Conservation (phyloP, 2,329 filamentous ascomycete species). For the Trichoderma breve region DNA sequence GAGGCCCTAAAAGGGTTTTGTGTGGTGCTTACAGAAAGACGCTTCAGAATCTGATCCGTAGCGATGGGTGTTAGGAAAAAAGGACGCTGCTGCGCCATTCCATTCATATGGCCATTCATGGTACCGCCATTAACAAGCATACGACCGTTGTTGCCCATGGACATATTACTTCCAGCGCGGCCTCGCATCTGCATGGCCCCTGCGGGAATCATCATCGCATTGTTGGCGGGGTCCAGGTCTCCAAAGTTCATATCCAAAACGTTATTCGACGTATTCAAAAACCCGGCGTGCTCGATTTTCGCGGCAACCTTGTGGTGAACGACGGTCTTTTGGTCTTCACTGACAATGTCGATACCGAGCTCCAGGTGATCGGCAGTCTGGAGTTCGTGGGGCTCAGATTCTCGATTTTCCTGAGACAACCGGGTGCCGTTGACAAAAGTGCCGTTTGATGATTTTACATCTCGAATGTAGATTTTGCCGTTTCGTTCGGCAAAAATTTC, state of each 20-base stretch:
- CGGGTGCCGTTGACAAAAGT: conserved; percentile 95
- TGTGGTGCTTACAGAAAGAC: conserved; percentile 35
- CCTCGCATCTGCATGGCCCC: conserved; percentile 69
- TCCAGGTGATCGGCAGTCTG: conserved; percentile 90
- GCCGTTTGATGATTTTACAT: conserved; percentile 97
- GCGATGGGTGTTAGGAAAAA: conserved; percentile 87
- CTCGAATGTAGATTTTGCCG: conserved; percentile 92
- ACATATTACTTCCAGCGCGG: conserved; percentile 65
- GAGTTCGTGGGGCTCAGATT: conserved; percentile 92
- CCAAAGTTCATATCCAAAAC: conserved; percentile 88
- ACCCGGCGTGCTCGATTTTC: conserved; percentile 92
- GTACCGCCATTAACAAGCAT: conserved; percentile 49
- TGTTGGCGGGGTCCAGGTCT: conserved; percentile 80
- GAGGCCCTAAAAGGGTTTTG: not conserved
- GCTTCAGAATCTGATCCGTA: conserved; percentile 89
- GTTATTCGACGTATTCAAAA: conserved; percentile 71
- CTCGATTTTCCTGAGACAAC: conserved; percentile 88
- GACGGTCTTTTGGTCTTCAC: conserved; percentile 96
- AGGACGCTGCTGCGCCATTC: conserved; percentile 70
- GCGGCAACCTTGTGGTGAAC: conserved; percentile 98
- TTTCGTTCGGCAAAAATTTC: conserved; percentile 86
- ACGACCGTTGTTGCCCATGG: conserved; percentile 60
- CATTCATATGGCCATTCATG: conserved; percentile 53
- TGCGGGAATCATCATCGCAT: conserved; percentile 67
- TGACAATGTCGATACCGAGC: conserved; percentile 96